A percentile compares a stretch with the other conserved stretches of the same genome.
Evolutionary conservation across 2,329 filamentous ascomycete genomes (phyloP).

Genomic region (Tolypocladium capitatum): DNA sequence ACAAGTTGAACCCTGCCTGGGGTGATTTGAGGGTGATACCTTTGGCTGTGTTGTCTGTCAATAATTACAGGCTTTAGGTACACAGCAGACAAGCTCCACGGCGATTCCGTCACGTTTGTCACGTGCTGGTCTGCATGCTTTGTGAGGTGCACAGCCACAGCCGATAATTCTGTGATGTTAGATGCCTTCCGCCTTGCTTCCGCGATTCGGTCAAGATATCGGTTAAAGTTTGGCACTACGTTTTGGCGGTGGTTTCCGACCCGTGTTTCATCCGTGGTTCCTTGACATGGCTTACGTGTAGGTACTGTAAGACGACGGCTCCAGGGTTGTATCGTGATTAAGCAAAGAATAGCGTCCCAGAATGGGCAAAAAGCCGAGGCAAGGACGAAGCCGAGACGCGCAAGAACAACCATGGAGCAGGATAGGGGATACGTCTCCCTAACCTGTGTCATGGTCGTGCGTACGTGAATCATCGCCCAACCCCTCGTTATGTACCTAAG

Average conservation of each 20-base stretch:
- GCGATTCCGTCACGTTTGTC: neutral
- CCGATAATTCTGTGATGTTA: neutral
- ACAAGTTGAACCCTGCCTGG: neutral
- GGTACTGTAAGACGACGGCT: too few species aligned
- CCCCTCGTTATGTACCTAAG: neutral
- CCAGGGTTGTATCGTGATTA: neutral
- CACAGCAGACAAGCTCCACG: too few species aligned
- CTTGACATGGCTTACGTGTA: neutral
- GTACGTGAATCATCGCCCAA: neutral
- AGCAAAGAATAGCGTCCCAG: neutral
- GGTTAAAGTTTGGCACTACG: neutral
- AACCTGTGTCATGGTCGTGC: neutral
- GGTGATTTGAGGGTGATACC: too few species aligned
- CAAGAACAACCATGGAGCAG: neutral
- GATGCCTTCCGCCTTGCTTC: neutral
- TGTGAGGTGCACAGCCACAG: neutral
- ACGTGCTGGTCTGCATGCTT: neutral
- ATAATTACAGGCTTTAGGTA: neutral
- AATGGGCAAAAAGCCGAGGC: neutral
- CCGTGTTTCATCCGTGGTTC: neutral
- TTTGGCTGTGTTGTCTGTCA: neutral
- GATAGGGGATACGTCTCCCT: neutral
- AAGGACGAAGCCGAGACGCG: neutral
- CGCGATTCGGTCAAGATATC: neutral
- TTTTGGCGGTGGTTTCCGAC: neutral